Evolutionary conservation across 176 grass and related monocot species (phyloP).

Genomic region (Ananas comosus): DNA sequence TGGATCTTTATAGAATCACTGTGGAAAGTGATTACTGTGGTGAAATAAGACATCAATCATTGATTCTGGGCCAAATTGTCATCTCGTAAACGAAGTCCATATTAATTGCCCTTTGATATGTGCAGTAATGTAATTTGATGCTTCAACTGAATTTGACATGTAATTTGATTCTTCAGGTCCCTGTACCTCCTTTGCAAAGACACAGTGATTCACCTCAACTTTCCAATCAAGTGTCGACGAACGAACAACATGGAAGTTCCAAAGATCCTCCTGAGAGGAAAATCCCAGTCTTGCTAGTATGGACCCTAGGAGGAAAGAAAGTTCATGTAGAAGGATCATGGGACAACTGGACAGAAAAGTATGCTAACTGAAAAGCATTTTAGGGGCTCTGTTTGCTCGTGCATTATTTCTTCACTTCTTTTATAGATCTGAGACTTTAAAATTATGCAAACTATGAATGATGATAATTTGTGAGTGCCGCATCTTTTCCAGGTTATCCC

Average conservation of each 20-base stretch:
- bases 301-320: background rate
- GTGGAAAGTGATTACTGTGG: too few relatives aligned
- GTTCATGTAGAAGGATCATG: background rate
- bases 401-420: too few relatives aligned
- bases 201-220: slow-evolving; percentile 31
- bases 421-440: too few relatives aligned
- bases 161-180: slow-evolving; percentile 37
- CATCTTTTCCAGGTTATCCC: slow-evolving; percentile 32
- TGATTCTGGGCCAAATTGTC: too few relatives aligned
- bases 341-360: background rate
- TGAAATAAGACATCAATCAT: too few relatives aligned
- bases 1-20: too few relatives aligned
- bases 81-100: too few relatives aligned
- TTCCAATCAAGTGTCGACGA: slow-evolving; percentile 37
- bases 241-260: slow-evolving; percentile 5
- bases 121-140: too few relatives aligned
- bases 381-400: too few relatives aligned
- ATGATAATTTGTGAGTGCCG: background rate
- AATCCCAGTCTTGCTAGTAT: background rate
- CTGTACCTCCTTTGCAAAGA: slow-evolving; percentile 56
- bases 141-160: too few relatives aligned
- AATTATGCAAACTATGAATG: too few relatives aligned
- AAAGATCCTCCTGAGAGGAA: background rate
- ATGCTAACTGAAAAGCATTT: background rate
- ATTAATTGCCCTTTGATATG: too few relatives aligned